Percentiles rank a stretch among this genome's conserved stretches.
Evolutionary conservation across 306 rosid species (phyloP).

Genomic region (Prunus campanulata): DNA sequence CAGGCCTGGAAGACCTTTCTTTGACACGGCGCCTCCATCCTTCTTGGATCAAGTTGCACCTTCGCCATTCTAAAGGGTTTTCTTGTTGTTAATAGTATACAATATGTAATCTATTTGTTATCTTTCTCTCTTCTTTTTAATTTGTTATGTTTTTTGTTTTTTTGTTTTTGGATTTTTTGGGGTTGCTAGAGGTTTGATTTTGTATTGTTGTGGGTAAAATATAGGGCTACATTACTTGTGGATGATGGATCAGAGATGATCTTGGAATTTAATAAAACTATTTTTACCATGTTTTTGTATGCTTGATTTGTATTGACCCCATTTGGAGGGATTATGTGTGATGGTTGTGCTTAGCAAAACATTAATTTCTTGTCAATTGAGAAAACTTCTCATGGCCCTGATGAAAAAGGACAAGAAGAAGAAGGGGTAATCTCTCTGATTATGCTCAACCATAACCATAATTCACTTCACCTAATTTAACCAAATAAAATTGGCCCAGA

Average conservation of each 20-base stretch:
- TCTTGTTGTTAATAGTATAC: background rate
- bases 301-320: background rate
- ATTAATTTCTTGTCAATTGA: background rate
- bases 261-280: background rate
- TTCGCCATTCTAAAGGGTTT: background rate
- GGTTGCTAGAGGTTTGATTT: background rate
- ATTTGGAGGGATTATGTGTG: background rate
- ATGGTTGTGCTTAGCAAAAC: no score
- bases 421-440: no score
- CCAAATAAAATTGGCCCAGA: no score
- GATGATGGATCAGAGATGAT: background rate
- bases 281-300: background rate
- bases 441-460: no score
- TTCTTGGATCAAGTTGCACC: background rate
- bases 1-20: constrained; percentile 4
- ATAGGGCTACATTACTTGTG: background rate
- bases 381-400: background rate
- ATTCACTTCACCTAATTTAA: no score
- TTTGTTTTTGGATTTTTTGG: background rate
- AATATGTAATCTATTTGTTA: background rate
- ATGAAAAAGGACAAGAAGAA: background rate
- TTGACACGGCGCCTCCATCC: background rate
- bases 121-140: background rate
- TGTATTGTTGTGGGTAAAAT: background rate
- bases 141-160: background rate